Percentiles rank a stretch among this genome's conserved stretches.
These are phyloP conservation scores for Quercus lobata DNA, from an alignment of 331 rosid genomes.

Conservation along the genomic window DNA sequence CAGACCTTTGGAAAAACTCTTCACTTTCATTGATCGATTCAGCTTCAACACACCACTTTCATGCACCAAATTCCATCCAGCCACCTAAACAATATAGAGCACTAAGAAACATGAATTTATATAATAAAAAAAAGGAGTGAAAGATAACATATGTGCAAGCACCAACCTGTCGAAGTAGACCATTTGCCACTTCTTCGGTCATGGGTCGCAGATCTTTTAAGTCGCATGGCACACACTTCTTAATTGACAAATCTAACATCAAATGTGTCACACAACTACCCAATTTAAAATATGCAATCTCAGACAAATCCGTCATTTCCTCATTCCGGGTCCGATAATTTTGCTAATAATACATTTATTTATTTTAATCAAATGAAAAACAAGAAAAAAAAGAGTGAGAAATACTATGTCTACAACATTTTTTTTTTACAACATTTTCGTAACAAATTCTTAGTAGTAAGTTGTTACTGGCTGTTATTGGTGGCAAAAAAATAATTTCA, in stretches of 20 bases:
- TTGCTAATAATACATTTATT: too few species aligned
- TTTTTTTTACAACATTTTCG: too few species aligned
- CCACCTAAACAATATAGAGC: slow-evolving; percentile 36
- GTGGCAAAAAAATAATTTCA: too few species aligned
- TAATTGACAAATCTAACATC: slow-evolving; percentile 47
- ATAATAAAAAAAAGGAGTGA: not conserved
- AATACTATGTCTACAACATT: too few species aligned
- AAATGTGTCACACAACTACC: not conserved
- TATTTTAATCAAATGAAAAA: too few species aligned
- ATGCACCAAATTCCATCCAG: slow-evolving; percentile 61
- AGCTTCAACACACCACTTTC: slow-evolving; percentile 63
- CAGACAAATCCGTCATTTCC: not conserved
- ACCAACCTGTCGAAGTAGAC: slow-evolving; percentile 56
- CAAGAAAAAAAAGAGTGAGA: too few species aligned
- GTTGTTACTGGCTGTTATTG: too few species aligned
- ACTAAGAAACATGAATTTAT: not conserved
- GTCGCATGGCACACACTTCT: slow-evolving; percentile 74
- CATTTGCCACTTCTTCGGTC: slow-evolving; percentile 57
- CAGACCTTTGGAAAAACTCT: slow-evolving; percentile 77
- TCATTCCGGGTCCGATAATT: too few species aligned
- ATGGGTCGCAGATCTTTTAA: slow-evolving; percentile 66
- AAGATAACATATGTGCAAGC: not conserved
- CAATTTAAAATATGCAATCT: not conserved
- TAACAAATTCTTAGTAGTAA: too few species aligned
- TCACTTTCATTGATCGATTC: slow-evolving; percentile 66